Percentiles rank a stretch among this genome's conserved stretches.
phyloP scores from a whole-genome alignment of 1,284 basidiomycete species.

The Microbotryomycetes sp. region DNA sequence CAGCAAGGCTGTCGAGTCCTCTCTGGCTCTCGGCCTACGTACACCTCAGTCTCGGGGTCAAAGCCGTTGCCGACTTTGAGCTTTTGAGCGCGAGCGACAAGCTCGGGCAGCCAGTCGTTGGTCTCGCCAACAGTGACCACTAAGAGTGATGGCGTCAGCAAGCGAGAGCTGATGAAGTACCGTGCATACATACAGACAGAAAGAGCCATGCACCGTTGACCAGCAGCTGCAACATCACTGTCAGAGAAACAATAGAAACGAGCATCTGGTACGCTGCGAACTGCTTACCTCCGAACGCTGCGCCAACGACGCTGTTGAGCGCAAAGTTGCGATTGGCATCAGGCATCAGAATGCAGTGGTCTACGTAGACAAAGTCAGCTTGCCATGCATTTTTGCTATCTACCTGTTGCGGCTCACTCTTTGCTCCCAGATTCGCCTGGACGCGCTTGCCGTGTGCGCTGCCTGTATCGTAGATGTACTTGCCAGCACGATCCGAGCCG shows the following conservation, averaged over 20 bases:
- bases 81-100: constrained; percentile 71
- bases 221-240: constrained; percentile 75
- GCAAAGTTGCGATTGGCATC: constrained; percentile 94
- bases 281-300: constrained; percentile 76
- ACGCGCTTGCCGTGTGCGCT: constrained; percentile 77
- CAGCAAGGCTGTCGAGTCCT: no score
- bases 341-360: constrained; percentile 90
- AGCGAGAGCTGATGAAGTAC: not conserved
- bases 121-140: constrained; percentile 78
- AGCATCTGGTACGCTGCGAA: no score
- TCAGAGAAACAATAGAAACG: no score
- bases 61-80: constrained; percentile 87
- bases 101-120: constrained; percentile 74
- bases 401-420: constrained; percentile 47
- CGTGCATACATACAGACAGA: constrained; percentile 60
- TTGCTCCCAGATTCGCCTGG: constrained; percentile 91
- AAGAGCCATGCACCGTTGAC: constrained; percentile 92
- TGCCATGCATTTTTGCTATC: not conserved
- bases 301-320: constrained; percentile 86
- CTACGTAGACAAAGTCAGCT: constrained; percentile 7
- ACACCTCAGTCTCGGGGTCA: constrained; percentile 79
- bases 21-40: no score
- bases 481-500: constrained; percentile 88
- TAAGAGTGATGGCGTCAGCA: constrained; percentile 34
- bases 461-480: constrained; percentile 84